A percentile compares a stretch with the other conserved stretches of the same genome.
These are phyloP conservation scores for Yamadazyma scolyti DNA, from an alignment of 805 yeast genomes.

Conservation along the genomic window DNA sequence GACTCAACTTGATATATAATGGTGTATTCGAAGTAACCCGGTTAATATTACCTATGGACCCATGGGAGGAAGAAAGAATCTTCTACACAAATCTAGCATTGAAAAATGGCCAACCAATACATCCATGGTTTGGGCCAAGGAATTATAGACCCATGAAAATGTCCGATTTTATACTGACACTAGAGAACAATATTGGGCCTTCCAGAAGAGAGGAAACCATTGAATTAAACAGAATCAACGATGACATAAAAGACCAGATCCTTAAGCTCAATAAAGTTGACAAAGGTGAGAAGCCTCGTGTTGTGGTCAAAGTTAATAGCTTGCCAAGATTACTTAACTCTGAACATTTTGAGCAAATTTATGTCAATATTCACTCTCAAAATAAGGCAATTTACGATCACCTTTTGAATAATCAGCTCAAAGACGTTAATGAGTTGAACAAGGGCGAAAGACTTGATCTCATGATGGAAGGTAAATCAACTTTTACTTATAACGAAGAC, in stretches of 20 bases:
- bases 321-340: constrained; percentile 8
- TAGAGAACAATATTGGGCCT: constrained; percentile 9
- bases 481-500: constrained; percentile 19
- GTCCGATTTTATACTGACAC: constrained; percentile 30
- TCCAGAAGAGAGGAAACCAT: not conserved
- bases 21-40: constrained; percentile 57
- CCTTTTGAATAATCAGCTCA: constrained; percentile 22
- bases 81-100: constrained; percentile 49
- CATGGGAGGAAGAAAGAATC: constrained; percentile 70
- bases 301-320: constrained; percentile 1
- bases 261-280: too few species aligned
- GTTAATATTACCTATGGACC: constrained; percentile 48
- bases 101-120: constrained; percentile 44
- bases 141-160: constrained; percentile 50
- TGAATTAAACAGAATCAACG: not conserved
- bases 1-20: constrained; percentile 47
- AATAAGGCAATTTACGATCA: constrained; percentile 18
- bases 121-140: constrained; percentile 68
- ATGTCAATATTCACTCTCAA: constrained; percentile 20
- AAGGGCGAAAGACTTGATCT: constrained; percentile 32
- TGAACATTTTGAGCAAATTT: constrained; percentile 27
- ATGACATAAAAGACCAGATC: constrained; percentile 1
- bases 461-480: constrained; percentile 28
- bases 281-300: not conserved
- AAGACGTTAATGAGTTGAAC: constrained; percentile 32